Conservation (phyloP, 2,329 filamentous ascomycete genomes). For the Niveomyces coronatus region DNA sequence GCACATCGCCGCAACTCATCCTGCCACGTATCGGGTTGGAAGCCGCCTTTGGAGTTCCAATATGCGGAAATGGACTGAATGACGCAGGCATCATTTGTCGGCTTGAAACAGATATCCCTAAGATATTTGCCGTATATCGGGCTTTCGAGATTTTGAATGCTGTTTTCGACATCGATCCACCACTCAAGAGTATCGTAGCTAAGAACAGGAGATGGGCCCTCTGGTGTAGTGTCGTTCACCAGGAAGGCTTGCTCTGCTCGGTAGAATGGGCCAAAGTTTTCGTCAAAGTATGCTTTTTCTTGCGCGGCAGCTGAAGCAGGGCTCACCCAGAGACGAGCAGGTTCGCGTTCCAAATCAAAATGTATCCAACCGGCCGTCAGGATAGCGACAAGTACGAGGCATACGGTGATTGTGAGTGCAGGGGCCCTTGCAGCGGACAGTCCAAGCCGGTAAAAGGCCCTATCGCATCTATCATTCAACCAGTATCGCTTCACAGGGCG, state of each 20-base stretch:
- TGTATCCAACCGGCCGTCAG: conserved; percentile 81
- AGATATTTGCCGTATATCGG: conserved; percentile 57
- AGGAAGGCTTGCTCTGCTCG: conserved; percentile 88
- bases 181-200: conserved; percentile 81
- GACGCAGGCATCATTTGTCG: conserved; percentile 78
- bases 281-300: conserved; percentile 90
- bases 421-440: conserved; percentile 75
- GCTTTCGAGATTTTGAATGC: conserved; percentile 63
- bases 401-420: conserved; percentile 66
- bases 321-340: conserved; percentile 92
- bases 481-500: conserved; percentile 69
- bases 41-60: conserved; percentile 52
- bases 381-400: conserved; percentile 63
- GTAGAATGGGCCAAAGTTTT: conserved; percentile 91
- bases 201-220: conserved; percentile 63
- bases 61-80: conserved; percentile 89
- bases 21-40: conserved; percentile 51
- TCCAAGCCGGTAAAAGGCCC: conserved; percentile 69
- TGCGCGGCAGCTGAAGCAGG: conserved; percentile 81
- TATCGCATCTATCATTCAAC: conserved; percentile 75
- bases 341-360: conserved; percentile 84
- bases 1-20: conserved; percentile 63
- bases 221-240: conserved; percentile 68
- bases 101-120: conserved; percentile 87
- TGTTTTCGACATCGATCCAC: conserved; percentile 88